phyloP scores from a whole-genome alignment of 148 eudicot genomes.

The Diospyros kaki region DNA sequence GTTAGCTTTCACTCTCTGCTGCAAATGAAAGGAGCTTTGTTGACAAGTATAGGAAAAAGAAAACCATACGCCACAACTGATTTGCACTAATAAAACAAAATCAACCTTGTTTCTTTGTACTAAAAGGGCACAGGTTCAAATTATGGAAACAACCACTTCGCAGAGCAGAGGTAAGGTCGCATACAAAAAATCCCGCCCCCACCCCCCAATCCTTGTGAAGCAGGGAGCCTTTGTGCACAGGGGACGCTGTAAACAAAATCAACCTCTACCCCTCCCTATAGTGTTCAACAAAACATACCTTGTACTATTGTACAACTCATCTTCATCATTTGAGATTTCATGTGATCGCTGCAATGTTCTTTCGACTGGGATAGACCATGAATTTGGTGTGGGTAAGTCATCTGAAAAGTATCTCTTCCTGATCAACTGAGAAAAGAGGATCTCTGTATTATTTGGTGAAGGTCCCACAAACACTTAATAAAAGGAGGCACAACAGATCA shows the following conservation, averaged over 20 bases:
- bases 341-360: conserved; percentile 42
- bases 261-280: not conserved
- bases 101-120: not conserved
- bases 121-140: too few relatives aligned
- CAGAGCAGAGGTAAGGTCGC: too few relatives aligned
- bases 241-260: not conserved
- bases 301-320: conserved; percentile 43
- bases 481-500: conserved; percentile 5
- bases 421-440: conserved; percentile 55
- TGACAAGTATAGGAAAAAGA: not conserved
- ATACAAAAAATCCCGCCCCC: too few relatives aligned
- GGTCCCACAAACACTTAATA: not conserved
- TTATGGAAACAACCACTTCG: too few relatives aligned
- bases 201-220: too few relatives aligned
- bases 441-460: conserved; percentile 10
- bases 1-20: too few relatives aligned
- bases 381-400: conserved; percentile 57
- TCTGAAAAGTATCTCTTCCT: conserved; percentile 92
- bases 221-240: too few relatives aligned
- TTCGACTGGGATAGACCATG: conserved; percentile 60
- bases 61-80: not conserved
- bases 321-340: conserved; percentile 59
- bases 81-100: conserved; percentile 1
- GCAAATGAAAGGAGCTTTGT: too few relatives aligned
- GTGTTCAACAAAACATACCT: conserved; percentile 32